A percentile compares a stretch with the other conserved stretches of the same genome.
These are phyloP conservation scores for Phyllostachys edulis DNA, from an alignment of 176 grass and related monocot genomes.

Conservation along the genomic window DNA sequence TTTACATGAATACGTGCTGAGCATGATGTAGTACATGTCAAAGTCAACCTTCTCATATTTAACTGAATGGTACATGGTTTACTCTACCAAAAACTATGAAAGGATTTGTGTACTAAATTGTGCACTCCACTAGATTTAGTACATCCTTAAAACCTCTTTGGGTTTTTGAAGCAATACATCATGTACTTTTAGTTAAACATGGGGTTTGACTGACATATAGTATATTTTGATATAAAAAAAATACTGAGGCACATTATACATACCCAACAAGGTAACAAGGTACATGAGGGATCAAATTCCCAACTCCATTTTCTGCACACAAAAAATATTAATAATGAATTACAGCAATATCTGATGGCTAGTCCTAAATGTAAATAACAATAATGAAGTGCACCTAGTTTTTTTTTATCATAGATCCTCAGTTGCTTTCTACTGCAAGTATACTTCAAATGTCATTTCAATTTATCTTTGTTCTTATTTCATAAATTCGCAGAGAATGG, in stretches of 20 bases:
- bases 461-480: conserved; percentile 2
- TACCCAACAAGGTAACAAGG: neutral
- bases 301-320: neutral
- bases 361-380: neutral
- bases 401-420: neutral
- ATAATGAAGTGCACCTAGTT: neutral
- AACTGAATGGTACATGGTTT: neutral
- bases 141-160: neutral
- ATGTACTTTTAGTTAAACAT: conserved; percentile 6
- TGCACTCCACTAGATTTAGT: neutral
- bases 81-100: neutral
- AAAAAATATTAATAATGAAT: neutral
- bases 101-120: neutral
- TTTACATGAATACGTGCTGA: neutral
- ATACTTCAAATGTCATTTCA: conserved; percentile 1
- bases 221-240: neutral
- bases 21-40: conserved; percentile 5
- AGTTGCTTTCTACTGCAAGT: conserved; percentile 10
- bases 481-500: conserved; percentile 66
- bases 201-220: neutral
- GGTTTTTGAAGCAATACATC: neutral
- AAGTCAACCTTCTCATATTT: conserved; percentile 9
- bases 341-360: neutral
- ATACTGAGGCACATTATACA: neutral
- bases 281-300: neutral